Base-by-base conservation (phyloP, 805 yeast species). In the Candida insectorum region DNA sequence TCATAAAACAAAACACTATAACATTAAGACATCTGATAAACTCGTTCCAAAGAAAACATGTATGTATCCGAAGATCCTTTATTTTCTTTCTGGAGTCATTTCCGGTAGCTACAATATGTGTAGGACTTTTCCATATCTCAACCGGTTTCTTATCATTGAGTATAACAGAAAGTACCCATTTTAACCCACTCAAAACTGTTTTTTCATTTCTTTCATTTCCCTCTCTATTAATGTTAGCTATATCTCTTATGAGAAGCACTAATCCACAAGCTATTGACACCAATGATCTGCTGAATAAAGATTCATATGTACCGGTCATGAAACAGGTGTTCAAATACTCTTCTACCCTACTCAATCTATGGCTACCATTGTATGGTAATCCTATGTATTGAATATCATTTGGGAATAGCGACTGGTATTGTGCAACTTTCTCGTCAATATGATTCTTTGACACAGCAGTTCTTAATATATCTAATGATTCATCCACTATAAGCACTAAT, bases 71-170 rank as follows among this genome's bases (percentile, higher is more conserved):
- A 6, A 63, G 28, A 11, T 52, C 52, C 11, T 44, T 40, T 13
- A 45, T 35, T 24, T 48, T 49, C 26, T 41, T 44, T 13, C 40
- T 43, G 1, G 49, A 29, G 5, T 39, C 48, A 12, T 44, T 32
- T 6, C 38, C 51, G 15, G 36, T 32, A 27, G 58, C 43, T 2
- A 21, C 26, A 1, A 65, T 47, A 13, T 40, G 44, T 5, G 51
- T 43, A 0, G 71, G 71, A 34, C 61, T 60, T 22, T 51, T 51
- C 69, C 69, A 65, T 2, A 64, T 31, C 22, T 51, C 58, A 7
- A 40, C 13, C 5, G 24, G 33, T 9, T 18, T 5, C 4, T 28
- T 18, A 12, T 34, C 39, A 13, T 33, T 36, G 7, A 52, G 28
- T 6, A 47, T 15, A 2, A 31, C 22, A 7, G 38, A 43, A 16